These are phyloP conservation scores for Scedosporium aurantiacum DNA, from an alignment of 2,329 filamentous ascomycete genomes.

Conservation along the genomic window DNA sequence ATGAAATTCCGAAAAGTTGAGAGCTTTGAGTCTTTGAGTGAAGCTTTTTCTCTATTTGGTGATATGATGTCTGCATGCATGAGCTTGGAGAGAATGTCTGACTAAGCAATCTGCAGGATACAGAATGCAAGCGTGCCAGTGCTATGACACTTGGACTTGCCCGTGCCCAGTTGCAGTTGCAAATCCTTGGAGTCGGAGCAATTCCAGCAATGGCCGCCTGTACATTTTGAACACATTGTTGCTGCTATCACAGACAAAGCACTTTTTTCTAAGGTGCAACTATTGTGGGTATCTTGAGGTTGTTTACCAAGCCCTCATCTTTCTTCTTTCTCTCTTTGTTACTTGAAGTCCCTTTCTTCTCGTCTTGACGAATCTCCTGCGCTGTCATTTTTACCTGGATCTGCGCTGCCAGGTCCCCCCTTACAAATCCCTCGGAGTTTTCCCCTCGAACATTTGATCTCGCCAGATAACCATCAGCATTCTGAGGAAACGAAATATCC, in stretches of 20 bases:
- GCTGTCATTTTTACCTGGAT: too few species aligned
- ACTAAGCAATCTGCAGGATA: too few species aligned
- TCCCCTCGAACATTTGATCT: neutral
- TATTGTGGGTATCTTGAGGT: neutral
- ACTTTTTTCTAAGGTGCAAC: neutral
- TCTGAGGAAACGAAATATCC: neutral
- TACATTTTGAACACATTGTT: neutral
- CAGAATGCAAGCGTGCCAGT: too few species aligned
- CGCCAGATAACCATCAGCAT: neutral
- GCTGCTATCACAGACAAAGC: neutral
- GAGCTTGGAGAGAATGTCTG: neutral
- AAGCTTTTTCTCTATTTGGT: neutral
- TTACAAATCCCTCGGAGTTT: neutral
- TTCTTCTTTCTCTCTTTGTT: neutral
- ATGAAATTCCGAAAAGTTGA: neutral
- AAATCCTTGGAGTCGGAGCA: neutral
- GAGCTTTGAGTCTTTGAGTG: neutral
- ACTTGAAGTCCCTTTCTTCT: neutral
- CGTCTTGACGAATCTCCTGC: too few species aligned
- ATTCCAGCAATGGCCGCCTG: neutral
- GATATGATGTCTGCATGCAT: slow-evolving; percentile 1
- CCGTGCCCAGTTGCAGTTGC: neutral
- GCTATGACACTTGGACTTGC: too few species aligned
- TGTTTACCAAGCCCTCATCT: neutral
- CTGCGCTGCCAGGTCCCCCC: too few species aligned